Conservation (phyloP, 805 yeast genomes). For the Metschnikowia proteae region DNA sequence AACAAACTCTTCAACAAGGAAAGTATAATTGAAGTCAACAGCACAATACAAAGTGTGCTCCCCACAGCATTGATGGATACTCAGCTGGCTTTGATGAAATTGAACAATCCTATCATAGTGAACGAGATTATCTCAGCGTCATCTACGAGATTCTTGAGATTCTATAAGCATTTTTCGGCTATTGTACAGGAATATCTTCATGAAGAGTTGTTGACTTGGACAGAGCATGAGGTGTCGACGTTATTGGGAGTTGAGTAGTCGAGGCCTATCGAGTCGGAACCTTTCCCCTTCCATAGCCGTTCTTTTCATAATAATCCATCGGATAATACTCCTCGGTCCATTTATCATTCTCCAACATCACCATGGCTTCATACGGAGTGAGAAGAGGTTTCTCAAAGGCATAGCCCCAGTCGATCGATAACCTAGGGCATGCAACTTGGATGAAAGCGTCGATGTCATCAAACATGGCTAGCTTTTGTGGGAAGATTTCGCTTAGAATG, state of each 20-base stretch:
- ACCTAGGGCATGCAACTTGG: constrained; percentile 95
- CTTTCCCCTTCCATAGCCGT: constrained; percentile 90
- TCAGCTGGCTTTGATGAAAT: constrained; percentile 53
- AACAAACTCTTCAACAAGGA: constrained; percentile 51
- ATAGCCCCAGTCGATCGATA: constrained; percentile 98
- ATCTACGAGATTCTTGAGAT: constrained; percentile 46
- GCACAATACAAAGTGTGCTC: constrained; percentile 46
- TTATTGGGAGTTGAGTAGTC: constrained; percentile 58
- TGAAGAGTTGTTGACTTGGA: constrained; percentile 45
- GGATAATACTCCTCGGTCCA: constrained; percentile 74
- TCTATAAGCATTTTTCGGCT: constrained; percentile 38
- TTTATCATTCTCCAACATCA: constrained; percentile 68
- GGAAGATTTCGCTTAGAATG: constrained; percentile 88
- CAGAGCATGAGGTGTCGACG: constrained; percentile 58
- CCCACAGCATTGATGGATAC: constrained; percentile 60
- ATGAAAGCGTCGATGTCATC: constrained; percentile 92
- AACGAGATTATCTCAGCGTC: constrained; percentile 52
- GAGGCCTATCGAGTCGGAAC: constrained; percentile 39
- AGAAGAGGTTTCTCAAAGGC: constrained; percentile 88
- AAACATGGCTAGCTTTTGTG: constrained; percentile 86
- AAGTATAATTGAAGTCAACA: constrained; percentile 41
- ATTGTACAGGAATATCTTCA: constrained; percentile 37
- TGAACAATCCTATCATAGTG: constrained; percentile 61
- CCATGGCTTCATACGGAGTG: constrained; percentile 96
- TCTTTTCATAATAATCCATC: constrained; percentile 89